A percentile compares a stretch with the other conserved stretches of the same genome.
phyloP scores from a whole-genome alignment of 1,284 basidiomycete species.

The Fomes fomentarius region DNA sequence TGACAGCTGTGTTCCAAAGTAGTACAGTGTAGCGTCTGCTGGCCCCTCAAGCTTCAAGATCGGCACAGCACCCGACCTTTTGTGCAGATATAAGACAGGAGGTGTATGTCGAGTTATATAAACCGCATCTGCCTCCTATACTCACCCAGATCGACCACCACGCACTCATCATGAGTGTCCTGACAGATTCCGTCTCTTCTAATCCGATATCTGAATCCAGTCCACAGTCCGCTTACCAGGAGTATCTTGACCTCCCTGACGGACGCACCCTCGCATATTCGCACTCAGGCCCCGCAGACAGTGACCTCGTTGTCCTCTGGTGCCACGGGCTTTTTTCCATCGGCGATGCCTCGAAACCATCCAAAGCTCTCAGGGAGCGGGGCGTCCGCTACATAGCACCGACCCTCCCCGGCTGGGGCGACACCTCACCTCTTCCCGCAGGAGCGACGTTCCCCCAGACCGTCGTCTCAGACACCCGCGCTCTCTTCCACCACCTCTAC shows the following conservation, averaged over 20 bases:
- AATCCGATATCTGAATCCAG: too few relatives aligned
- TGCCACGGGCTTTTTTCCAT: conserved; percentile 56
- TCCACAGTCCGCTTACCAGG: conserved; percentile 35
- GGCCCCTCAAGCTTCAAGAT: too few relatives aligned
- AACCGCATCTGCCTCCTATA: too few relatives aligned
- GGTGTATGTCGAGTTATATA: too few relatives aligned
- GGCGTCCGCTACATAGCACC: conserved; percentile 50
- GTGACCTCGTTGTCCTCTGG: conserved; percentile 51
- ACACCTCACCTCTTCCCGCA: conserved; percentile 45
- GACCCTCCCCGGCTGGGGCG: conserved; percentile 59
- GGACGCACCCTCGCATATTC: conserved; percentile 56
- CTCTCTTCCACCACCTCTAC: conserved; percentile 54
- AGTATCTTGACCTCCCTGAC: conserved; percentile 43
- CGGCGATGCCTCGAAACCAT: conserved; percentile 38
- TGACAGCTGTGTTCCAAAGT: too few relatives aligned
- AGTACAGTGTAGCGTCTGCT: too few relatives aligned
- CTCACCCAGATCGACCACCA: too few relatives aligned
- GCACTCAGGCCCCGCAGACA: conserved; percentile 48
- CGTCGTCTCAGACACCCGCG: conserved; percentile 49
- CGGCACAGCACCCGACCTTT: too few relatives aligned
- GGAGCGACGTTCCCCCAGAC: conserved; percentile 43
- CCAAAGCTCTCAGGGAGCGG: conserved; percentile 40
- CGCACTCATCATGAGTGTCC: too few relatives aligned
- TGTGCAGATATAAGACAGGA: too few relatives aligned
- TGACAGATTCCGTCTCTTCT: too few relatives aligned